Evolutionary conservation across 192 early-diverging fungal species (phyloP).

Genomic region (Dispira parvispora): DNA sequence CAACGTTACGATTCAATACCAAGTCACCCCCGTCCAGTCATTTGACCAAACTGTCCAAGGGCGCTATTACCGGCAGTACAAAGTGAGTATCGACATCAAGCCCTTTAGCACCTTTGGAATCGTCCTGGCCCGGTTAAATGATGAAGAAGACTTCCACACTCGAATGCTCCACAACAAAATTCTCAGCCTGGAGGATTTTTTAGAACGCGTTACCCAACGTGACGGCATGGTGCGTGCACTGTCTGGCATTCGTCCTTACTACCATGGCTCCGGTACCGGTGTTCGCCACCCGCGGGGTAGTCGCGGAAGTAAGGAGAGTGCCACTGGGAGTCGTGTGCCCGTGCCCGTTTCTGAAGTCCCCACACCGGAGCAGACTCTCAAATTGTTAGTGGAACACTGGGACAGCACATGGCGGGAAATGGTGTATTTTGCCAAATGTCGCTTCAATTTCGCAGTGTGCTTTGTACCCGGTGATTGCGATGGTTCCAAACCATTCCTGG

Average conservation of each 20-base stretch:
- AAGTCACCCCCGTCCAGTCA: conserved; percentile 22
- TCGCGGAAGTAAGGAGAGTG: not conserved
- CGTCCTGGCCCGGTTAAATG: conserved; percentile 6
- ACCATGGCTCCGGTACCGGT: not conserved
- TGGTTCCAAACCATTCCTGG: not conserved
- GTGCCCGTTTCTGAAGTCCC: conserved; percentile 2
- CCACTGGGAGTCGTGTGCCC: not conserved
- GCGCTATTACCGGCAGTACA: conserved; percentile 3
- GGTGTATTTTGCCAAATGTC: conserved; percentile 6
- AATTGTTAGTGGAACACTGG: not conserved
- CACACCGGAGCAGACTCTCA: not conserved
- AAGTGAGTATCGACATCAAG: conserved; percentile 5
- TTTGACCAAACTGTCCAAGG: not conserved
- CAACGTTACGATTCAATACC: conserved; percentile 58
- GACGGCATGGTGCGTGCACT: conserved; percentile 7
- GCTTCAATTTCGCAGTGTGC: conserved; percentile 8
- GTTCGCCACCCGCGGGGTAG: not conserved
- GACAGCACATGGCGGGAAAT: not conserved
- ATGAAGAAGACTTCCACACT: conserved; percentile 4
- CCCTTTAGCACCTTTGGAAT: conserved; percentile 9
- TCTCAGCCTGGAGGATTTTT: not conserved
- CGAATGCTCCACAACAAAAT: not conserved
- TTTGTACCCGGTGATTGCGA: conserved; percentile 1
- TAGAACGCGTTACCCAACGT: conserved; percentile 6
- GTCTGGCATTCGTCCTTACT: conserved; percentile 9